Conservation (phyloP, 2,329 filamentous ascomycete genomes). For the Hypoxylon sp. region DNA sequence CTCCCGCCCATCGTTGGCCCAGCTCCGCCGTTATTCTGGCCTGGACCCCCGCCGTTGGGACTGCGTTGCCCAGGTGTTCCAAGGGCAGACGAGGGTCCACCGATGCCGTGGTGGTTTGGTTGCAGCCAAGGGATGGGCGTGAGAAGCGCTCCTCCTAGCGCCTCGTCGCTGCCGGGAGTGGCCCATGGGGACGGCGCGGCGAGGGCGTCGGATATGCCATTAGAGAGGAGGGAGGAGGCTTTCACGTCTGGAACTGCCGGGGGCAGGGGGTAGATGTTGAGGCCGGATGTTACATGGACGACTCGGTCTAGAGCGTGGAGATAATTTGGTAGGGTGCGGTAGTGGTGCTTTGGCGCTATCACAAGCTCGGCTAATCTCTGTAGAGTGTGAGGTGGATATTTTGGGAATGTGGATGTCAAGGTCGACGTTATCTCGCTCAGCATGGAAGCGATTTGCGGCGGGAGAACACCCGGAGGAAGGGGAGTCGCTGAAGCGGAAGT, state of each 20-base stretch:
- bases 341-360: slow-evolving; percentile 80
- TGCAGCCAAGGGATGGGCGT: slow-evolving; percentile 93
- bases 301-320: slow-evolving; percentile 92
- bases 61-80: slow-evolving; percentile 23
- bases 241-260: slow-evolving; percentile 71
- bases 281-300: slow-evolving; percentile 86
- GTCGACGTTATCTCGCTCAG: slow-evolving; percentile 71
- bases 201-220: slow-evolving; percentile 69
- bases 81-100: slow-evolving; percentile 39
- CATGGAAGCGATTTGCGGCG: slow-evolving; percentile 73
- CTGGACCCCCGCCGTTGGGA: slow-evolving; percentile 26
- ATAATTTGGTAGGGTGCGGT: slow-evolving; percentile 84
- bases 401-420: slow-evolving; percentile 74
- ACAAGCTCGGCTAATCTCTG: slow-evolving; percentile 92
- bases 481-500: slow-evolving; percentile 53
- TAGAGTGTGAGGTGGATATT: slow-evolving; percentile 88
- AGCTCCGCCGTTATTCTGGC: slow-evolving; percentile 47
- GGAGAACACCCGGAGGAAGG: slow-evolving; percentile 63
- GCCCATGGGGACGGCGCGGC: slow-evolving; percentile 54
- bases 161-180: slow-evolving; percentile 83
- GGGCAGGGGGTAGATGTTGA: slow-evolving; percentile 85
- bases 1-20: slow-evolving; percentile 52
- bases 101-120: slow-evolving; percentile 46
- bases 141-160: slow-evolving; percentile 87
- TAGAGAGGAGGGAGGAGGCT: slow-evolving; percentile 65